A percentile compares a stretch with the other conserved stretches of the same genome.
Evolutionary conservation across 1,284 basidiomycete genomes (phyloP).

Genomic region (Cerrena zonata): DNA sequence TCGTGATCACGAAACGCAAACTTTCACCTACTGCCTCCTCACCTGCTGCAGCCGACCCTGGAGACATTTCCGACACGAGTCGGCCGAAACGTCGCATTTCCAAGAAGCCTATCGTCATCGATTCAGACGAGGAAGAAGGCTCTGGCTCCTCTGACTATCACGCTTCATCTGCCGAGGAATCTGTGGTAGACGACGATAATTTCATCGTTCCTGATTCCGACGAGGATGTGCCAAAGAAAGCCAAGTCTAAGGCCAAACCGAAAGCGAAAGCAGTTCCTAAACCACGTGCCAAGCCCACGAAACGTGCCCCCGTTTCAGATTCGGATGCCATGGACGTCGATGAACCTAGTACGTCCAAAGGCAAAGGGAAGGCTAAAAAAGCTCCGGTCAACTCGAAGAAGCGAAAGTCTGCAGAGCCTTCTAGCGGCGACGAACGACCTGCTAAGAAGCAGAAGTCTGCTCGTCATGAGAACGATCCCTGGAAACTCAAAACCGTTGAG

Average conservation of each 20-base stretch:
- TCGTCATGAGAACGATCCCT: conserved; percentile 70
- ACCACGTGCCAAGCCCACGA: neutral
- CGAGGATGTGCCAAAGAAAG: conserved; percentile 27
- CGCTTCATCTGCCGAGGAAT: conserved; percentile 22
- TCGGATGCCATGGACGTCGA: conserved; percentile 55
- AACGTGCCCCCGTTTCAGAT: conserved; percentile 19
- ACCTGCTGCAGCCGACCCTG: conserved; percentile 28
- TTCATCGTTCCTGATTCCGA: conserved; percentile 25
- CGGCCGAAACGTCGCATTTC: conserved; percentile 26
- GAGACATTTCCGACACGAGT: conserved; percentile 30
- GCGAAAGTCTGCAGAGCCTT: conserved; percentile 34
- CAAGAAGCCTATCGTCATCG: conserved; percentile 38
- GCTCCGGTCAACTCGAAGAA: conserved; percentile 33
- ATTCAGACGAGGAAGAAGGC: conserved; percentile 39
- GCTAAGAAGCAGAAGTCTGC: conserved; percentile 51
- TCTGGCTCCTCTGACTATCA: conserved; percentile 36
- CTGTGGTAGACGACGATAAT: conserved; percentile 21
- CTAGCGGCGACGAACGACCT: conserved; percentile 32
- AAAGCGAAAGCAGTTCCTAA: conserved; percentile 15
- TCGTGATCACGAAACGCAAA: conserved; percentile 37
- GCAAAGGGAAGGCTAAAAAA: conserved; percentile 24
- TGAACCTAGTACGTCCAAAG: conserved; percentile 34
- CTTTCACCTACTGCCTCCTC: conserved; percentile 14
- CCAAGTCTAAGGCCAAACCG: conserved; percentile 16
- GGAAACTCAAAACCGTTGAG: conserved; percentile 62